phyloP scores from a whole-genome alignment of 2,329 filamentous ascomycete genomes.

The Coniosporium tulheliwenetii region DNA sequence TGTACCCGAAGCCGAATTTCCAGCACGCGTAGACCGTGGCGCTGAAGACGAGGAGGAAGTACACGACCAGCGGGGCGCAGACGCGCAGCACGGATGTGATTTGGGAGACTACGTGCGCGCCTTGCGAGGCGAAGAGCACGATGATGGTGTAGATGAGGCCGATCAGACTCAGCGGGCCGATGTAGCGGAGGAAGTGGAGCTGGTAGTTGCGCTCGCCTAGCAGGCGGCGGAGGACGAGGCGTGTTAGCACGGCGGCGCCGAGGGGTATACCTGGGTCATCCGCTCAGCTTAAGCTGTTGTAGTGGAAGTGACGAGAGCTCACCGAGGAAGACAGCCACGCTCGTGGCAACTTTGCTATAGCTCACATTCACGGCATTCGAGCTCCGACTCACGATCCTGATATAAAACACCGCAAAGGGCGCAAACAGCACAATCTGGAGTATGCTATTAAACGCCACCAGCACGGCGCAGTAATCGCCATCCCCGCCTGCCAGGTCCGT shows the following conservation, averaged over 20 bases:
- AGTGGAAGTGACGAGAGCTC: neutral
- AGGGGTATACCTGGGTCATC: constrained; percentile 44
- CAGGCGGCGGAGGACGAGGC: constrained; percentile 42
- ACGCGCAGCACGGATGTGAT: constrained; percentile 72
- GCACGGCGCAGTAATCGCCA: constrained; percentile 59
- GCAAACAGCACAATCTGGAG: constrained; percentile 33
- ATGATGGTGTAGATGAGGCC: constrained; percentile 78
- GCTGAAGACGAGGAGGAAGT: constrained; percentile 64
- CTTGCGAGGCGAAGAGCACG: constrained; percentile 73
- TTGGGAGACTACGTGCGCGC: constrained; percentile 60
- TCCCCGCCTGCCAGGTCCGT: constrained; percentile 64
- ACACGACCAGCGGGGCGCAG: constrained; percentile 64
- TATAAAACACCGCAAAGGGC: constrained; percentile 33
- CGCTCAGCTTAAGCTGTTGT: constrained; percentile 13
- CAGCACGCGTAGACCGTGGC: constrained; percentile 46
- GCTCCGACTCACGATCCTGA: constrained; percentile 45
- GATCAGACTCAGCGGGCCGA: constrained; percentile 61
- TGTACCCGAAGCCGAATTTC: constrained; percentile 60
- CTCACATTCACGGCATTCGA: constrained; percentile 23
- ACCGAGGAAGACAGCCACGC: constrained; percentile 68
- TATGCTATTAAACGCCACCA: constrained; percentile 32
- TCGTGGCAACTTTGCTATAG: constrained; percentile 59
- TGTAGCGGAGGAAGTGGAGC: constrained; percentile 49
- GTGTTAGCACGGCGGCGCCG: constrained; percentile 61
- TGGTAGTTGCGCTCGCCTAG: constrained; percentile 49